phyloP scores from a whole-genome alignment of 75 land plant genomes.

The Pinus tabuliformis region DNA sequence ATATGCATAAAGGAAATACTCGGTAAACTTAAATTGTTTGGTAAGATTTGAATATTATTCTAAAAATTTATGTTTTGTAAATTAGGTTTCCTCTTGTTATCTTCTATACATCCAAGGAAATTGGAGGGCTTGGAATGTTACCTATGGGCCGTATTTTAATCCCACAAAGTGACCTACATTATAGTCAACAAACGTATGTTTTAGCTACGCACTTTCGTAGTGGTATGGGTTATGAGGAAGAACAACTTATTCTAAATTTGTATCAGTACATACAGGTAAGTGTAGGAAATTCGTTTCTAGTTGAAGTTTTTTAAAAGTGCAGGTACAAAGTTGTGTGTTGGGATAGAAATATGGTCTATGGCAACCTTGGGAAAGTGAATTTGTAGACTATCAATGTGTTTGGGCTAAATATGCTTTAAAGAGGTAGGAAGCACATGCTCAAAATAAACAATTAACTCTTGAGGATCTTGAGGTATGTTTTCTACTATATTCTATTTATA shows the following conservation, averaged over 20 bases:
- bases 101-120: slow-evolving; percentile 98
- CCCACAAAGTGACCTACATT: slow-evolving; percentile 96
- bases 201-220: slow-evolving; percentile 98
- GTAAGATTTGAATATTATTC: slow-evolving; percentile 2
- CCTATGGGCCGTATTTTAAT: slow-evolving; percentile 99
- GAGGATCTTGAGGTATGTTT: slow-evolving; percentile 92
- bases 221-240: slow-evolving; percentile 99
- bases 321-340: not conserved
- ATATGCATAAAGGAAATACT: not conserved
- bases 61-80: slow-evolving; percentile 1
- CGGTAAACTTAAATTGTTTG: not conserved
- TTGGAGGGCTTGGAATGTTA: slow-evolving; percentile 99
- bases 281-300: not conserved
- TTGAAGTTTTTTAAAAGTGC: not conserved
- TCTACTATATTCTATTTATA: not conserved
- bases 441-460: slow-evolving; percentile 91
- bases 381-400: slow-evolving; percentile 97
- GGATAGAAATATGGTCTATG: slow-evolving; percentile 4
- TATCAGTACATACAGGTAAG: slow-evolving; percentile 93
- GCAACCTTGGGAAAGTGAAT: slow-evolving; percentile 99
- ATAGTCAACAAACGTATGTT: slow-evolving; percentile 99
- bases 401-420: slow-evolving; percentile 99
- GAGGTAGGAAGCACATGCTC: slow-evolving; percentile 98
- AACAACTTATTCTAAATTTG: slow-evolving; percentile 96
- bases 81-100: slow-evolving; percentile 96